These are phyloP conservation scores for Croton laevigatus DNA, from an alignment of 441 rosid genomes.

Conservation along the genomic window DNA sequence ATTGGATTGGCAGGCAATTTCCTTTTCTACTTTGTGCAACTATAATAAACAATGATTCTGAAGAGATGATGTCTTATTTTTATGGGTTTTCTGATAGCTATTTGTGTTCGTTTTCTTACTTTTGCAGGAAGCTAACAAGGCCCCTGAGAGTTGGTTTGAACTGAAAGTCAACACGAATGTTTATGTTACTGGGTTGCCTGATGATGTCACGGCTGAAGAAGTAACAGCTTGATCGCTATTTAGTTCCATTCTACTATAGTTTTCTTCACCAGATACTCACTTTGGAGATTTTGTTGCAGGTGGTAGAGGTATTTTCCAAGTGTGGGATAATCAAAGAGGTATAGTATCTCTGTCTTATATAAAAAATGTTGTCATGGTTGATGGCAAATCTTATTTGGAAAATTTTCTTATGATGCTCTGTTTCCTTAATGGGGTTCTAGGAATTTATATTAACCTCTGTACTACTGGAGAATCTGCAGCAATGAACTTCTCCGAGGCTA, in stretches of 20 bases:
- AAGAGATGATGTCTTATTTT: background rate
- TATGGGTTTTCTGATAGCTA: background rate
- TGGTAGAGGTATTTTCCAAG: constrained; percentile 88
- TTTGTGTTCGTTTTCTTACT: background rate
- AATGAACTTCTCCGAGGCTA: background rate
- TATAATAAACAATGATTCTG: background rate
- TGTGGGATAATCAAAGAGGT: constrained; percentile 99
- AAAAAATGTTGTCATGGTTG: background rate
- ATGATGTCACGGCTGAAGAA: constrained; percentile 79
- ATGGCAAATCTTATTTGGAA: constrained; percentile 3
- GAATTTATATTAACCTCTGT: background rate
- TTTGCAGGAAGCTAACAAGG: constrained; percentile 81
- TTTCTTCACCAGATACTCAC: constrained; percentile 29
- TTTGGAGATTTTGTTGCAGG: constrained; percentile 40
- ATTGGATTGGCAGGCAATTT: background rate
- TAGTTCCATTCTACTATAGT: constrained; percentile 12
- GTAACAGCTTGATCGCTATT: constrained; percentile 43
- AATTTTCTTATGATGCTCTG: background rate
- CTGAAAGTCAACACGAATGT: constrained; percentile 94
- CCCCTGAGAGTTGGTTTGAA: constrained; percentile 97
- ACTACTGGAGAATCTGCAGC: background rate
- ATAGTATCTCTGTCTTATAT: constrained; percentile 8
- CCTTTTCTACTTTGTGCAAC: background rate
- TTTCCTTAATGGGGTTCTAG: background rate
- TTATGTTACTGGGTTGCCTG: constrained; percentile 90